A percentile compares a stretch with the other conserved stretches of the same genome.
These are phyloP conservation scores for Suillus americanus DNA, from an alignment of 768 basidiomycete species.

Conservation along the genomic window DNA sequence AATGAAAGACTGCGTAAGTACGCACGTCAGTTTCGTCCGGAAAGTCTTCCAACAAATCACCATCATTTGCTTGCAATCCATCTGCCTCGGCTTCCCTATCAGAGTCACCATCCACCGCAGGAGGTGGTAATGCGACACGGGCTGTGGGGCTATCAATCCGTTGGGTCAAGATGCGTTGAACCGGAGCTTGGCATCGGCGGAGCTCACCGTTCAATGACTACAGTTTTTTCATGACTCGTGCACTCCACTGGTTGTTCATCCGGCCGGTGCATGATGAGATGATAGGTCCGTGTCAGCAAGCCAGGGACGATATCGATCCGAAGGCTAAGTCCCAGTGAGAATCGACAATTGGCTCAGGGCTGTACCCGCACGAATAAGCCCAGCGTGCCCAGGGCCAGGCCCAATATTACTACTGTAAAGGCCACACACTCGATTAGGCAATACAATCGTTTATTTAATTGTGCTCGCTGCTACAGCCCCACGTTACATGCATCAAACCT, in stretches of 20 bases:
- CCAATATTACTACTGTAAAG: no score
- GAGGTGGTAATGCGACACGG: conserved; percentile 47
- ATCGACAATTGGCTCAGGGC: no score
- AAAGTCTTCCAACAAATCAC: conserved; percentile 72
- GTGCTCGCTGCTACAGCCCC: neutral
- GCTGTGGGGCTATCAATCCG: conserved; percentile 33
- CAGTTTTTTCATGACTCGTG: conserved; percentile 21
- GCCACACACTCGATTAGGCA: no score
- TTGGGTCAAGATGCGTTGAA: conserved; percentile 8
- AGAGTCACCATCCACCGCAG: conserved; percentile 18
- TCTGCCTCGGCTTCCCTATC: conserved; percentile 45
- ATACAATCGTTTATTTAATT: no score
- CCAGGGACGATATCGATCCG: conserved; percentile 1
- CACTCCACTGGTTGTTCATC: conserved; percentile 3
- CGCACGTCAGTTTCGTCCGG: conserved; percentile 85
- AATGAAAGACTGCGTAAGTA: conserved; percentile 9
- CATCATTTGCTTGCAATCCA: conserved; percentile 40
- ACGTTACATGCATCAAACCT: neutral
- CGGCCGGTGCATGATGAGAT: conserved; percentile 3
- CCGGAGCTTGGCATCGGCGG: neutral
- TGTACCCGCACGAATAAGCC: no score
- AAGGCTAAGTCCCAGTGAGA: conserved; percentile 2
- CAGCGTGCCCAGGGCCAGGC: no score
- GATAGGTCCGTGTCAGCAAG: neutral
- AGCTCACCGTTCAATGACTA: conserved; percentile 27